A percentile compares a stretch with the other conserved stretches of the same genome.
Evolutionary conservation across 2,329 filamentous ascomycete genomes (phyloP).

Genomic region (Penicillium griseofulvum): DNA sequence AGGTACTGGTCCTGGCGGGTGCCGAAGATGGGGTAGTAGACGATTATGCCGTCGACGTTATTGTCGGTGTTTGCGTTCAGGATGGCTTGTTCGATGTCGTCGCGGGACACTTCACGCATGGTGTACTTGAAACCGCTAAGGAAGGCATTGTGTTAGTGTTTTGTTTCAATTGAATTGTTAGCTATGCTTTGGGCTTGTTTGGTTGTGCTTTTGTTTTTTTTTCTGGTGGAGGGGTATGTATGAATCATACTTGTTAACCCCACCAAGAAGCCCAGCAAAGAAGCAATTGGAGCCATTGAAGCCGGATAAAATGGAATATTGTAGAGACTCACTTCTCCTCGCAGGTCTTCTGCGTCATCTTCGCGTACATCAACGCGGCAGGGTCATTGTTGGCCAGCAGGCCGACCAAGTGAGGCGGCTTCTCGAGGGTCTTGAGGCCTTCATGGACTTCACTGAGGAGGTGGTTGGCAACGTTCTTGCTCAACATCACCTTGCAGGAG

Average conservation of each 20-base stretch:
- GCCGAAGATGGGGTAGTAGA: conserved; percentile 98
- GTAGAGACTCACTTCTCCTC: conserved; percentile 76
- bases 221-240: conserved; percentile 24
- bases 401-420: conserved; percentile 76
- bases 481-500: conserved; percentile 88
- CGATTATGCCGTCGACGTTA: conserved; percentile 81
- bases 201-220: neutral
- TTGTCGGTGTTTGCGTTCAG: conserved; percentile 78
- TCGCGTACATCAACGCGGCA: conserved; percentile 86
- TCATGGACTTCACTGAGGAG: conserved; percentile 75
- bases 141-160: conserved; percentile 19
- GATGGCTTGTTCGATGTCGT: conserved; percentile 85
- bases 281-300: conserved; percentile 9
- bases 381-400: conserved; percentile 92
- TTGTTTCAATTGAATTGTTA: neutral
- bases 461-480: conserved; percentile 79
- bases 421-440: conserved; percentile 68
- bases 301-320: conserved; percentile 3
- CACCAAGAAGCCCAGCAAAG: conserved; percentile 11
- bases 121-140: conserved; percentile 83
- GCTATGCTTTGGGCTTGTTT: neutral
- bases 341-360: conserved; percentile 96
- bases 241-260: conserved; percentile 21
- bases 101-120: conserved; percentile 78
- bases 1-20: conserved; percentile 88